Evolutionary conservation across 2,329 filamentous ascomycete genomes (phyloP), one percentile per base, ranked within the genome.

Genomic region (Plenodomus biglobosus): DNA sequence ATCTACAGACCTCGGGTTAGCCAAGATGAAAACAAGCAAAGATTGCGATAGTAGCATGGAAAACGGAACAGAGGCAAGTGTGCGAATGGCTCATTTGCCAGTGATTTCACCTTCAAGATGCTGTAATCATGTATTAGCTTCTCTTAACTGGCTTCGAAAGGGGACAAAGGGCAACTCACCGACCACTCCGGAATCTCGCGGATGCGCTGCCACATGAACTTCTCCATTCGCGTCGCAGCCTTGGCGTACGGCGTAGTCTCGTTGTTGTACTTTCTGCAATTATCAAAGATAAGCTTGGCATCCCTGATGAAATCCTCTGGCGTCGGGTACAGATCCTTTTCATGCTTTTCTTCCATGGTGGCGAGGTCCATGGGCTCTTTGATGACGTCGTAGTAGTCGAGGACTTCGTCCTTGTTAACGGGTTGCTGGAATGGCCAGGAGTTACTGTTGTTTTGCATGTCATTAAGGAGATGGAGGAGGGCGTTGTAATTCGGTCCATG

Each of bases 381-480:
- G 77, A 99, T 99, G 52, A 97, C 92, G 50, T 96, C 90, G 77
- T 97, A 97, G 75, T 99, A 99, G 71, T 99, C 94, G n/a, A 90
- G 85, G 0, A 99, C 94, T 59, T 97, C 94, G 64, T 99, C 94
- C 58, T 87, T 86, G 70, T 95, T 96, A 58, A 99, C 94, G 0
- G 94, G 92, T 20, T 90, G 84, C 24, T 94, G 81, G 78, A 99
- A 99, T 0, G 94, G 94, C 94, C 94, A 99, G 0, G 91, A 88
- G 7, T 88, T 87, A 60, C 85, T 85, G 74, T 96, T 91, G 69
- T 96, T 97, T 70, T 97, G 92, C 73, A 97, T 84, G 66, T 96
- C 90, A 72, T 95, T 96, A 56, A 99, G 85, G 6, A 99, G 82
- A 70, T 94, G 90, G 11, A 96, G 82, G 2, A 99, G 85, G 60